Evolutionary conservation across 2,329 filamentous ascomycete species (phyloP).

Genomic region (Exophiala mesophila): DNA sequence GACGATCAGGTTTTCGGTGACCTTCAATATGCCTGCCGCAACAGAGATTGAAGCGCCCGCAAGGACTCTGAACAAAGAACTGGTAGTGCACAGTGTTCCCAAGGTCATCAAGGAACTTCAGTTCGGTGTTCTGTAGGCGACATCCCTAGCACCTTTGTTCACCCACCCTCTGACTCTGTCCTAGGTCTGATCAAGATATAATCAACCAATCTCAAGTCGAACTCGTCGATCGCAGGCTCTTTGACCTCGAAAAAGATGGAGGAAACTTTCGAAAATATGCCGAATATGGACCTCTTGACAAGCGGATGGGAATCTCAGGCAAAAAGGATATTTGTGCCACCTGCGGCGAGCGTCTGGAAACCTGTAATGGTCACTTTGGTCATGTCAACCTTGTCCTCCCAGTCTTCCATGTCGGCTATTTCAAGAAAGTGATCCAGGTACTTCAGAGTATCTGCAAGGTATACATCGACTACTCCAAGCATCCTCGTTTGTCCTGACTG

Average conservation of each 20-base stretch:
- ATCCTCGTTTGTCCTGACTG: conserved; percentile 9
- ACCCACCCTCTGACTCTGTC: conserved; percentile 7
- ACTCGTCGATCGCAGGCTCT: conserved; percentile 88
- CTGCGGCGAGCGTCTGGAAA: conserved; percentile 72
- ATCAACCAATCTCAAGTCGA: conserved; percentile 92
- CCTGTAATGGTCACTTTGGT: conserved; percentile 93
- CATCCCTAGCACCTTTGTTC: neutral
- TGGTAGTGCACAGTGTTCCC: conserved; percentile 81
- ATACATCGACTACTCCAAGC: conserved; percentile 9
- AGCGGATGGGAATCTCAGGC: conserved; percentile 80
- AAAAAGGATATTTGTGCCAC: conserved; percentile 77
- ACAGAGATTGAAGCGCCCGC: conserved; percentile 12
- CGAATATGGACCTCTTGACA: conserved; percentile 79
- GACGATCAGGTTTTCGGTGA: too few relatives aligned
- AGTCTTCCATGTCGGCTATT: conserved; percentile 91
- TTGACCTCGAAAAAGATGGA: conserved; percentile 71
- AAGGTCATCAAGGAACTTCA: conserved; percentile 91
- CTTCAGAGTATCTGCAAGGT: conserved; percentile 91
- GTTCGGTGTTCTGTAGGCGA: conserved; percentile 77
- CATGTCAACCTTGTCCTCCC: conserved; percentile 86
- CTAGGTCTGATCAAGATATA: conserved; percentile 83
- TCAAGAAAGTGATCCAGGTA: conserved; percentile 87
- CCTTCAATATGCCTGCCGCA: conserved; percentile 15
- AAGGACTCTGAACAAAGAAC: conserved; percentile 57
- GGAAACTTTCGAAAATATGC: conserved; percentile 57